Evolutionary conservation across 345 rosid species (phyloP).

Genomic region (Eucalyptus microcorys): DNA sequence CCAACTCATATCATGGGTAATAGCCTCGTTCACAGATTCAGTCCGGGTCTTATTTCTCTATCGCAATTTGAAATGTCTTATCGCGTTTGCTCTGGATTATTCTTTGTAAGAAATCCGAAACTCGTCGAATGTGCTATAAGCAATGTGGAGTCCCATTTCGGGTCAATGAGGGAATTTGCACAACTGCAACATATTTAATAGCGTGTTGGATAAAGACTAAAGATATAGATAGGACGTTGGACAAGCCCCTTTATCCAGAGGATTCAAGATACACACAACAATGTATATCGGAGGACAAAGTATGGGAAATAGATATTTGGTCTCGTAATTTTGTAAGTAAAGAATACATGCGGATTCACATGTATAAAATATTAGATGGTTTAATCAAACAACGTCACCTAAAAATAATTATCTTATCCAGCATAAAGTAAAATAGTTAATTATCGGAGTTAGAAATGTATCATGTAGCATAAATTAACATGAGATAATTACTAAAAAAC

Average conservation of each 20-base stretch:
- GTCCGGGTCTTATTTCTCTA: neutral
- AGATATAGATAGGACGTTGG: neutral
- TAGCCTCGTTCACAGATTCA: neutral
- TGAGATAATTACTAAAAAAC: neutral
- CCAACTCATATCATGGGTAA: too few species aligned
- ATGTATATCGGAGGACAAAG: neutral
- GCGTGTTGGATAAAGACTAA: neutral
- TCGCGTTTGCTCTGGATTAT: neutral
- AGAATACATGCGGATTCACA: neutral
- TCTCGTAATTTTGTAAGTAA: neutral
- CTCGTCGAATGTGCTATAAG: neutral
- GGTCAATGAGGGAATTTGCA: neutral
- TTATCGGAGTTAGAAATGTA: neutral
- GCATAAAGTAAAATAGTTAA: neutral
- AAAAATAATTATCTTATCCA: neutral
- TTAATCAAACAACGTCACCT: neutral
- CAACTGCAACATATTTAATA: neutral
- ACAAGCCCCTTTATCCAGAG: neutral
- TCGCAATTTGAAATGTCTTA: neutral
- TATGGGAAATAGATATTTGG: neutral
- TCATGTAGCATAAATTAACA: neutral
- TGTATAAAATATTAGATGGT: neutral
- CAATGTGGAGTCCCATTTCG: neutral
- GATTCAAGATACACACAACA: neutral
- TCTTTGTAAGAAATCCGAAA: neutral